phyloP scores from a whole-genome alignment of 495 filamentous ascomycete genomes.

The Aspergillus leporis region DNA sequence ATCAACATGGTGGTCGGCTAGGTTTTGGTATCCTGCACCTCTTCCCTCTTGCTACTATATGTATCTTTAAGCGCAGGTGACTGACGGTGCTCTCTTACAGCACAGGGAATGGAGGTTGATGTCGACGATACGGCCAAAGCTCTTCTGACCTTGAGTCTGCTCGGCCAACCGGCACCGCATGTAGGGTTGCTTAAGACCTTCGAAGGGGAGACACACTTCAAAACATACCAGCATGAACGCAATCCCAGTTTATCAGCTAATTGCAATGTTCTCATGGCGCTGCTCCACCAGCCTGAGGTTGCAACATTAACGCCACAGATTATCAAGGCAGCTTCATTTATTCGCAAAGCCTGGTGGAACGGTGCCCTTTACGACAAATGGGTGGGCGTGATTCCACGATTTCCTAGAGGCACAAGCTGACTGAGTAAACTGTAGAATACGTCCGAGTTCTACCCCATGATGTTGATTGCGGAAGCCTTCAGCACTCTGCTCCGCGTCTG shows the following conservation, averaged over 20 bases:
- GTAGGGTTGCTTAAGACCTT: slow-evolving; percentile 32
- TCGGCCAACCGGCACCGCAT: slow-evolving; percentile 23
- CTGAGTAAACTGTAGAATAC: slow-evolving; percentile 8
- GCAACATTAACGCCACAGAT: slow-evolving; percentile 18
- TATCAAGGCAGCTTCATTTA: slow-evolving; percentile 22
- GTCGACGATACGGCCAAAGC: slow-evolving; percentile 18
- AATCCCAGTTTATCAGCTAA: slow-evolving; percentile 44
- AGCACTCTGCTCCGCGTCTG: slow-evolving; percentile 5
- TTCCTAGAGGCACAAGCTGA: background rate
- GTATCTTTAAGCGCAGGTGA: too few relatives aligned
- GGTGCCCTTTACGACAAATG: slow-evolving; percentile 20
- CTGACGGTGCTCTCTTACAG: background rate
- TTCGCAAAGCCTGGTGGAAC: slow-evolving; percentile 13
- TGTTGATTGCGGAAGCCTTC: slow-evolving; percentile 17
- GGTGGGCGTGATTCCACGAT: slow-evolving; percentile 3
- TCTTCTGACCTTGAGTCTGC: slow-evolving; percentile 16
- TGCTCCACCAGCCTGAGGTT: slow-evolving; percentile 23
- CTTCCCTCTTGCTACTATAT: background rate
- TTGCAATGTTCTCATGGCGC: slow-evolving; percentile 39
- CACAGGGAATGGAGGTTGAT: slow-evolving; percentile 4
- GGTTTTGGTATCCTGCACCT: too few relatives aligned
- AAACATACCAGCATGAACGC: slow-evolving; percentile 38
- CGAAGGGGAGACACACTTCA: slow-evolving; percentile 32
- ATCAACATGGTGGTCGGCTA: too few relatives aligned
- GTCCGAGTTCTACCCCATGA: slow-evolving; percentile 11